phyloP scores from a whole-genome alignment of 129 eudicot species.

The Tanacetum coccineum region DNA sequence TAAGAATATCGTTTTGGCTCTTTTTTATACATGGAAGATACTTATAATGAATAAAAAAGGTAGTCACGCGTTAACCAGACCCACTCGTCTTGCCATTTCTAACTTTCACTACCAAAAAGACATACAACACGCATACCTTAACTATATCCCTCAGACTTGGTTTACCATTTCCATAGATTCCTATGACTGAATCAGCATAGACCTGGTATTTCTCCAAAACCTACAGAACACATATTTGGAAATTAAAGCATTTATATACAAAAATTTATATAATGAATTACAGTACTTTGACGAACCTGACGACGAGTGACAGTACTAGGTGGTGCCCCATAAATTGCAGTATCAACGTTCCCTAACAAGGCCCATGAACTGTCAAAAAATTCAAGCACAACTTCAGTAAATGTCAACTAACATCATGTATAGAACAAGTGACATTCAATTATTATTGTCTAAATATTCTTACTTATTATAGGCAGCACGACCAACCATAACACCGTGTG shows the following conservation, averaged over 20 bases:
- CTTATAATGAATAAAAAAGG: no score
- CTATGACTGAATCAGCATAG: constrained; percentile 79
- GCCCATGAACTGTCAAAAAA: constrained; percentile 73
- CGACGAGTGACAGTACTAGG: constrained; percentile 67
- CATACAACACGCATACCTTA: constrained; percentile 47
- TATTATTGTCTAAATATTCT: neutral
- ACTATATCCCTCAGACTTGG: constrained; percentile 79
- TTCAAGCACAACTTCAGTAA: constrained; percentile 16
- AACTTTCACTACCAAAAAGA: neutral
- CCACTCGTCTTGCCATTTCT: neutral
- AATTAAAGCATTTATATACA: constrained; percentile 4
- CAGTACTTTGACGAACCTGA: constrained; percentile 47
- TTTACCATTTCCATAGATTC: constrained; percentile 62
- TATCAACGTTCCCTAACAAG: constrained; percentile 70
- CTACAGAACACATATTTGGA: constrained; percentile 30
- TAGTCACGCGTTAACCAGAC: no score
- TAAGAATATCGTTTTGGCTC: no score
- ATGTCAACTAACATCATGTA: constrained; percentile 17
- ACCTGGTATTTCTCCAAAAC: constrained; percentile 86
- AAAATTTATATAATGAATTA: neutral
- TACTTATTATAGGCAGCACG: constrained; percentile 92
- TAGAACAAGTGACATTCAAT: neutral
- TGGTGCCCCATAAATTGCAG: constrained; percentile 80
- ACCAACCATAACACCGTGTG: constrained; percentile 98
- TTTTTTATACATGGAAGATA: no score